Evolutionary conservation across 176 grass and related monocot genomes (phyloP).

Genomic region (Eremochloa ophiuroides): DNA sequence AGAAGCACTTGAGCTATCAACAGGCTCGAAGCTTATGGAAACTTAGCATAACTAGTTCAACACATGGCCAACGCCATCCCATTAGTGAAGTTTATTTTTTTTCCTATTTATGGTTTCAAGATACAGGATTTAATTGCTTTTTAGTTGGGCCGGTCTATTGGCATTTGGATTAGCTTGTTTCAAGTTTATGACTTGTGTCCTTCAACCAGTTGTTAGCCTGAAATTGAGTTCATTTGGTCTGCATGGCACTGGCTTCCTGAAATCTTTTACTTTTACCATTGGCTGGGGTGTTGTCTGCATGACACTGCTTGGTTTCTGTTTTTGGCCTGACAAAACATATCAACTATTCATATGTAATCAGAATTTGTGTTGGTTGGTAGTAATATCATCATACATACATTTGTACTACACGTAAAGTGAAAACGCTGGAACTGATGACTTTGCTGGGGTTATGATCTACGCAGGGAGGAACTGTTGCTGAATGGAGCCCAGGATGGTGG

Average conservation of each 20-base stretch:
- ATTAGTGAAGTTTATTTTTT: neutral
- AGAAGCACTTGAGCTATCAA: neutral
- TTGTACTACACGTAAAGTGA: neutral
- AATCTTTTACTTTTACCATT: neutral
- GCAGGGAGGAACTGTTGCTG: conserved; percentile 40
- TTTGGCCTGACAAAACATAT: neutral
- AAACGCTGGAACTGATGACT: neutral
- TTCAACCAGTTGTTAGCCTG: neutral
- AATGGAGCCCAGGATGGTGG: conserved; percentile 39
- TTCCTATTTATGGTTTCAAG: neutral
- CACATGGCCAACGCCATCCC: neutral
- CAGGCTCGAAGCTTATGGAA: neutral
- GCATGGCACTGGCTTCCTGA: neutral
- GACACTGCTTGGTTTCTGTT: neutral
- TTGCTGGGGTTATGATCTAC: neutral
- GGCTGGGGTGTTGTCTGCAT: neutral
- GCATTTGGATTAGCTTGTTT: neutral
- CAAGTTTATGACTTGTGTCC: neutral
- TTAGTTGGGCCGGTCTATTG: neutral
- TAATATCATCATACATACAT: too few relatives aligned
- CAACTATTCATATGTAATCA: neutral
- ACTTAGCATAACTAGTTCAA: neutral
- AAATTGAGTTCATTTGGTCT: neutral
- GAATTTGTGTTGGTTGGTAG: neutral
- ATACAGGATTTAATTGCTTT: neutral